These are phyloP conservation scores for Scutellaria barbata DNA, from an alignment of 257 asterid species.

Conservation along the genomic window DNA sequence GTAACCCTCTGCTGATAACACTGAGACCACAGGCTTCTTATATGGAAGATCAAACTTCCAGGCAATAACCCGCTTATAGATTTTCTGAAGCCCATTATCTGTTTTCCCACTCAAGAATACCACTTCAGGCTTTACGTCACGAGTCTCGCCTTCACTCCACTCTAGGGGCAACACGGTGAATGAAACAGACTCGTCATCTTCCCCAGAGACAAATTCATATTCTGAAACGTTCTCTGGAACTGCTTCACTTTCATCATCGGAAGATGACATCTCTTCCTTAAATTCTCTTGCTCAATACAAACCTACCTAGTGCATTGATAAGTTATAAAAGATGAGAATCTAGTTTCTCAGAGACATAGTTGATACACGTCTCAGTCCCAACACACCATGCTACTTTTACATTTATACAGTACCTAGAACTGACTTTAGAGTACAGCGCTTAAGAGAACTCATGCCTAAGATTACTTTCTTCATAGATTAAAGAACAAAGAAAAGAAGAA, in stretches of 20 bases:
- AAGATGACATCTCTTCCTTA: slow-evolving; percentile 57
- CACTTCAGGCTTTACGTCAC: slow-evolving; percentile 38
- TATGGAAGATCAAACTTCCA: slow-evolving; percentile 71
- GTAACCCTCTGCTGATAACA: slow-evolving; percentile 56
- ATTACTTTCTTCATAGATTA: background rate
- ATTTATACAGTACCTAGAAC: too few species aligned
- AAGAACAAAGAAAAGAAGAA: background rate
- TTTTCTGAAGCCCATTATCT: slow-evolving; percentile 69
- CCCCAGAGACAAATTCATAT: slow-evolving; percentile 51
- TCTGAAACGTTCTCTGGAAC: slow-evolving; percentile 52
- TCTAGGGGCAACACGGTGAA: slow-evolving; percentile 60
- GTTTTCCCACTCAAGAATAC: slow-evolving; percentile 61
- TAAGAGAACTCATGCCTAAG: background rate
- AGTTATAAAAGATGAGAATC: background rate
- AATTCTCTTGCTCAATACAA: slow-evolving; percentile 21
- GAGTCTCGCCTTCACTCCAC: slow-evolving; percentile 46
- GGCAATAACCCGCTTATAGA: slow-evolving; percentile 67
- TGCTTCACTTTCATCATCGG: slow-evolving; percentile 75
- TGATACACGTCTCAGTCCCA: background rate
- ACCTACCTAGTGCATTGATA: slow-evolving; percentile 31
- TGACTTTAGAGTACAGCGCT: background rate
- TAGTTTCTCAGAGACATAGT: background rate
- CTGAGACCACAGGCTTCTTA: slow-evolving; percentile 68
- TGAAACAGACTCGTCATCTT: slow-evolving; percentile 53
- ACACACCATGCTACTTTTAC: background rate